Base-by-base conservation (phyloP, 2,329 filamentous ascomycete genomes). In the Clarireedia paspali region DNA sequence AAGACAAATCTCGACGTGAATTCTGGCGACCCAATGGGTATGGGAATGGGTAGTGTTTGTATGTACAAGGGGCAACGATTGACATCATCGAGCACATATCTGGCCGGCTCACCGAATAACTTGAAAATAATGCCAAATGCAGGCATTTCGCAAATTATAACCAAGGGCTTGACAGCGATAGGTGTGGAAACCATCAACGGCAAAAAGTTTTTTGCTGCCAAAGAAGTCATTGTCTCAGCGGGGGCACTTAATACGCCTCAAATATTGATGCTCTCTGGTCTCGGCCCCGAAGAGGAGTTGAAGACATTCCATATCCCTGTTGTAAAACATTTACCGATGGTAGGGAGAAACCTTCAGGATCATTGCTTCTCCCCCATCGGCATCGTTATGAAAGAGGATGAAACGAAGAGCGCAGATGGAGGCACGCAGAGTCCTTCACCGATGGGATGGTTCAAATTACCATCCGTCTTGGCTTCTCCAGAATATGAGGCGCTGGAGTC, bases 21-120 rank as follows among this genome's bases (percentile, higher is more conserved):
- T 59, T 77, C 76, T 6, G 81, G 81, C 0, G 73, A 83, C 59
- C 78, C 78, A 0, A 69, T 83, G 23, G 81, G 81, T 5, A 74
- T 83, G 67, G 73, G 72, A 1, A 65, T 75, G 27, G 60, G 72
- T 17, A 74, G 78, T 59, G 77, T 74, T 51, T 79, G 79, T 7
- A 70, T 74, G 9, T 60, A 70, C 24, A 70, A 73, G 5, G 78
- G 77, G 0, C 49, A 72, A 14, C 70, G 78, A 49, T 20, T 42
- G 20, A 42, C 39, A 17, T 42, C 39, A 12, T n/a, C n/a, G 20
- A 42, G 39, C 5, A 42, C 39, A 42, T 42, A 42, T 14, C 14
- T 42, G 5, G n/a, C 39, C 15, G 20, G 20, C 15, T 20, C 39
- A 7, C 39, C 39, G 39, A 5, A 20, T 17, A 42, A 42, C 15